Evolutionary conservation across 345 rosid species (phyloP).

Genomic region (Salix dunnii): DNA sequence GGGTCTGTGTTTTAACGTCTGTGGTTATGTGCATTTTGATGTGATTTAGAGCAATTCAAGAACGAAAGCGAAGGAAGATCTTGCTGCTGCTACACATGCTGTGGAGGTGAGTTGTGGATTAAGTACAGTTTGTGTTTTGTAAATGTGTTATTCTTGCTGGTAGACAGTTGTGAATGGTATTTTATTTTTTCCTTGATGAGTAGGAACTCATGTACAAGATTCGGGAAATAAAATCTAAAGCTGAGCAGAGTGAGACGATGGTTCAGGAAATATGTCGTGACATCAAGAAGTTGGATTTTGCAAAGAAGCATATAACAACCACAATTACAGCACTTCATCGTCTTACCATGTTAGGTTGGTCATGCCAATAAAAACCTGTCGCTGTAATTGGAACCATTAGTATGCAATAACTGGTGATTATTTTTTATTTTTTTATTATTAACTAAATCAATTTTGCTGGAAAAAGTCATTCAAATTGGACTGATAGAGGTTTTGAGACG

Average conservation of each 20-base stretch:
- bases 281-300: slow-evolving; percentile 96
- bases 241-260: slow-evolving; percentile 99
- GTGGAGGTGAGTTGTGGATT: slow-evolving; percentile 66
- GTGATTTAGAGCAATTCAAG: slow-evolving; percentile 88
- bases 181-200: slow-evolving; percentile 12
- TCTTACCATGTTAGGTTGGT: slow-evolving; percentile 94
- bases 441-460: background rate
- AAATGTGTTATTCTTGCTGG: background rate
- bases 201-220: slow-evolving; percentile 93
- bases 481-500: background rate
- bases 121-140: background rate
- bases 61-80: slow-evolving; percentile 97
- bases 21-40: slow-evolving; percentile 10
- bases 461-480: background rate
- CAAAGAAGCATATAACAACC: slow-evolving; percentile 96
- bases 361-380: background rate
- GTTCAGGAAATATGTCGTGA: slow-evolving; percentile 99
- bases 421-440: background rate
- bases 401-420: background rate
- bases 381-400: no score
- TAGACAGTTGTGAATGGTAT: slow-evolving; percentile 8
- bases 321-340: slow-evolving; percentile 99
- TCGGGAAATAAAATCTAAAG: slow-evolving; percentile 96
- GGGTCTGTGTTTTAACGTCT: slow-evolving; percentile 3
- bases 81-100: slow-evolving; percentile 97